Conservation (phyloP, 257 asterid species). For the Capsicum chinense region DNA sequence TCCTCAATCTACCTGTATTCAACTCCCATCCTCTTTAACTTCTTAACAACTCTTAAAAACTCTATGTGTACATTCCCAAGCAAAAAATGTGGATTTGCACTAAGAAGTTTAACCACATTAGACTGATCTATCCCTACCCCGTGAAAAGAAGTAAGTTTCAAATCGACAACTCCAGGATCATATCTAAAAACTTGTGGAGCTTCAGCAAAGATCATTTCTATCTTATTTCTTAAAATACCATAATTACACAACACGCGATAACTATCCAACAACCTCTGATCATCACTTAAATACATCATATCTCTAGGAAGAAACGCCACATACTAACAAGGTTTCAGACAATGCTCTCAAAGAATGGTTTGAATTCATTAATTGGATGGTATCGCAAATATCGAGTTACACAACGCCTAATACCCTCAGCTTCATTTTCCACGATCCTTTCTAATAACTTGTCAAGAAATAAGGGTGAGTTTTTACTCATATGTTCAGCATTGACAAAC, state of each 20-base stretch:
- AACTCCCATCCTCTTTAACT: conserved; percentile 48
- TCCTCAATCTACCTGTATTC: conserved; percentile 52
- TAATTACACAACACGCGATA: conserved; percentile 65
- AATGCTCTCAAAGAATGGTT: conserved; percentile 83
- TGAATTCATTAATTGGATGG: conserved; percentile 90
- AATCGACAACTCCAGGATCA: conserved; percentile 46
- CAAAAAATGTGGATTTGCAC: conserved; percentile 62
- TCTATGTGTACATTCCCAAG: conserved; percentile 40
- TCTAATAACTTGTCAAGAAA: conserved; percentile 56
- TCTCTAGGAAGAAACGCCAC: conserved; percentile 56
- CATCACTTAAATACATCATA: conserved; percentile 69
- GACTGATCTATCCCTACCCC: conserved; percentile 57
- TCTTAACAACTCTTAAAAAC: conserved; percentile 47
- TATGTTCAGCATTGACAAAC: conserved; percentile 71
- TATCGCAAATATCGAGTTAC: conserved; percentile 65
- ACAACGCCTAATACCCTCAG: conserved; percentile 43
- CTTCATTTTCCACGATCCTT: conserved; percentile 41
- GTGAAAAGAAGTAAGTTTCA: conserved; percentile 53
- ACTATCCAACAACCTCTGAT: conserved; percentile 59
- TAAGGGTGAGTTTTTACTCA: conserved; percentile 67
- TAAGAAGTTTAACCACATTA: conserved; percentile 54
- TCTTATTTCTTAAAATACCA: conserved; percentile 57
- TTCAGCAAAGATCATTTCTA: conserved; percentile 62
- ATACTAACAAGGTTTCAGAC: conserved; percentile 60
- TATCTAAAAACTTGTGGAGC: conserved; percentile 61